These are phyloP conservation scores for Durusdinium trenchii DNA, from an alignment of 73 alveolate genomes.

Conservation along the genomic window DNA sequence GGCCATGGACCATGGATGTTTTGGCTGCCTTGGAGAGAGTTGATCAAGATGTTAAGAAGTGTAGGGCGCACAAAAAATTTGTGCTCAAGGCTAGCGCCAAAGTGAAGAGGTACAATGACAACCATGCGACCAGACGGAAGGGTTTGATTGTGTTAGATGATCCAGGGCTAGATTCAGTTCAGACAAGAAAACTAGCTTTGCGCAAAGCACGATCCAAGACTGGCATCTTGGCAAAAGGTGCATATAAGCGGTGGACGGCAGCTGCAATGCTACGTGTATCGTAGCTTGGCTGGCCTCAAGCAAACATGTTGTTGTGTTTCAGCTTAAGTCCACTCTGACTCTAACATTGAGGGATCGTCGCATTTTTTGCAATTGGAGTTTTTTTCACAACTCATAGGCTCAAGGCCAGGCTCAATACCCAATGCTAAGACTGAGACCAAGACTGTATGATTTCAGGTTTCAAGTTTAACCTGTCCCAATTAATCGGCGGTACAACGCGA, in stretches of 20 bases:
- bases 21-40: neutral
- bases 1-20: no score
- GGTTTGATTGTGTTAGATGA: no score
- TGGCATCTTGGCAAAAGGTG: neutral
- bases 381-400: no score
- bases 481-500: neutral
- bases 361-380: no score
- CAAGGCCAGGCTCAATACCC: no score
- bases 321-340: no score
- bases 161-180: no score
- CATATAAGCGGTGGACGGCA: neutral
- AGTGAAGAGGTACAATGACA: neutral
- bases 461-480: neutral
- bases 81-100: neutral
- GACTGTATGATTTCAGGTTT: neutral
- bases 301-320: no score
- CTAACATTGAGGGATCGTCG: no score
- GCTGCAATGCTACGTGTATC: neutral
- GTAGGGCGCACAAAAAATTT: neutral
- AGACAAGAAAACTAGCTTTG: neutral
- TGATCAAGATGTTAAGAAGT: neutral
- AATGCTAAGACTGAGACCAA: neutral
- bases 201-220: neutral
- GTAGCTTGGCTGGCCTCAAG: no score
- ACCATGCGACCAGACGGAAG: neutral